Base-by-base conservation (phyloP, 1,284 basidiomycete species). In the Cutaneotrichosporon cyanovorans region DNA sequence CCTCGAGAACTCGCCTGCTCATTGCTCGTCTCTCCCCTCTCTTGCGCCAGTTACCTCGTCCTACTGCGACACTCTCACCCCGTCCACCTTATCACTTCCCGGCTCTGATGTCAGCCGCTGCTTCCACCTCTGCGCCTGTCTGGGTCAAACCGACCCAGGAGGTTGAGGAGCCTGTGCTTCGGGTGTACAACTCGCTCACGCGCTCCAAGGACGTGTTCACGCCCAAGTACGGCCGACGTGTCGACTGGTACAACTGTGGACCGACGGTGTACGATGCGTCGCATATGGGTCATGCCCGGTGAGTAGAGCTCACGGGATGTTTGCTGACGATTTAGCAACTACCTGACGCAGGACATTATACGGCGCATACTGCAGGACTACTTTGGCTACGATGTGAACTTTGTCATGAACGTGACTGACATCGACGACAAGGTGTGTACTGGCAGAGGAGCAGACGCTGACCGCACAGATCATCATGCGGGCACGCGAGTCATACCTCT, bases 401-500 rank as follows among this genome's bases (percentile, higher is more conserved):
- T 98, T 69, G 93, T 98, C 48, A 96, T 96, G 91, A 99, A 99
- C 73, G 83, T 99, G 62, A 99, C 95, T 5, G 95, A 99, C 72
- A 95, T 99, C 56, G 95, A 99, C 67, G 95, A 98, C 78, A 99
- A 99, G 80, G 93, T 89, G 55, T 59, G 77, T 46, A 14, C 12
- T 44, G 28, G 11, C 5, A 4, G 2, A 30, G 21, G 9, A 11
- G 15, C 21, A 22, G 37, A 14, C 28, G 20, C 51, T 53, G 25
- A 55, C 38, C 21, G 15, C 7, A 10, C 59, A 93, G 90, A 95
- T 95, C 65, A 95, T 95, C 60, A 69, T 86, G 40, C 81, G 89
- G 23, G 88, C 90, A 10, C 81, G 91, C 31, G 87, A 93, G 73
- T 83, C 82, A 38, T 78, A 91, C 65, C 80, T 97, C 12, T 72